Evolutionary conservation across 2,329 filamentous ascomycete genomes (phyloP).

Genomic region (Akanthomyces uredinophilus): DNA sequence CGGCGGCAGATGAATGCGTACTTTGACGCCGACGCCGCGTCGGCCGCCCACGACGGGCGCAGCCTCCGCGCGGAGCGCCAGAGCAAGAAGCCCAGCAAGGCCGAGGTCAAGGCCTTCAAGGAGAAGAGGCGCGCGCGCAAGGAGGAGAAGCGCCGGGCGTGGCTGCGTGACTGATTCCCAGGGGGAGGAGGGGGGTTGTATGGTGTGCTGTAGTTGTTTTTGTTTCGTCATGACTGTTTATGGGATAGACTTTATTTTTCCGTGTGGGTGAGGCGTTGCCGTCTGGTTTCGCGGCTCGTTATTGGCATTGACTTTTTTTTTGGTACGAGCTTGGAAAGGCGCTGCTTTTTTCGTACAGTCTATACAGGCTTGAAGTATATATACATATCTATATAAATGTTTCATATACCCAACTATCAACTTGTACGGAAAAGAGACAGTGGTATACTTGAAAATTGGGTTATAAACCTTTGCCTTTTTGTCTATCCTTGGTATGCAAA

Average conservation of each 20-base stretch:
- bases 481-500: slow-evolving; percentile 9
- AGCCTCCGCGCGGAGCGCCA: slow-evolving; percentile 89
- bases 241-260: background rate
- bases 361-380: background rate
- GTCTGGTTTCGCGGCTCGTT: background rate
- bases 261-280: background rate
- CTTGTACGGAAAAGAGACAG: background rate
- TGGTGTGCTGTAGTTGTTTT: too few relatives aligned
- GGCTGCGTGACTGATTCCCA: slow-evolving; percentile 68
- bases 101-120: slow-evolving; percentile 86
- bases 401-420: slow-evolving; percentile 1
- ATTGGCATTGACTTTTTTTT: background rate
- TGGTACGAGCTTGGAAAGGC: background rate
- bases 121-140: slow-evolving; percentile 85
- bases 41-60: slow-evolving; percentile 82
- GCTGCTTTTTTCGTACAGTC: background rate
- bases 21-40: slow-evolving; percentile 93
- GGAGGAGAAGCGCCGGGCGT: slow-evolving; percentile 89
- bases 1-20: slow-evolving; percentile 85
- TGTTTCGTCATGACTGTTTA: too few relatives aligned
- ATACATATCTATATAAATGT: too few relatives aligned
- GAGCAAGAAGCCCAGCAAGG: slow-evolving; percentile 75
- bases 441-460: background rate
- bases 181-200: background rate
- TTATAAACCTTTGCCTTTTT: background rate